phyloP scores from a whole-genome alignment of 2,329 filamentous ascomycete genomes.

The Corynespora cassiicola region DNA sequence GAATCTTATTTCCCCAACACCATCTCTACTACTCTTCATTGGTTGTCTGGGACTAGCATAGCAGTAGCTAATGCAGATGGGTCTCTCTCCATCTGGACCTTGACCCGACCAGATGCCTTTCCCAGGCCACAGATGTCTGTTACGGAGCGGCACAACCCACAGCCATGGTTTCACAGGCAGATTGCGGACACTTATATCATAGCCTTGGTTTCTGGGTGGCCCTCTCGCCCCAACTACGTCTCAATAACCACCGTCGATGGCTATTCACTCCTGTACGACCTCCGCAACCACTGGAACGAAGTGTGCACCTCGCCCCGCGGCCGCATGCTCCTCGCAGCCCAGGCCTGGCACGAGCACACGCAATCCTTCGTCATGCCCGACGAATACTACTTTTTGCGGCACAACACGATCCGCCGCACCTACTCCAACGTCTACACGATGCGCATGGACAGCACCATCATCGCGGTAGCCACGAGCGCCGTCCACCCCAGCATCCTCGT shows the following conservation, averaged over 20 bases:
- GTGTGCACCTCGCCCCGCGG: constrained; percentile 54
- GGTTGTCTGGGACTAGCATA: constrained; percentile 63
- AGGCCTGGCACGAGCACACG: constrained; percentile 63
- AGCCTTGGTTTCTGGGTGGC: constrained; percentile 58
- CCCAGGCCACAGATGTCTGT: constrained; percentile 1
- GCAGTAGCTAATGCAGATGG: constrained; percentile 64
- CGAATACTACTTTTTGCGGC: constrained; percentile 59
- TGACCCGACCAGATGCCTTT: constrained; percentile 45
- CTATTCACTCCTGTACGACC: constrained; percentile 60
- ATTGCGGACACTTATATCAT: constrained; percentile 57
- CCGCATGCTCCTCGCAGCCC: constrained; percentile 55
- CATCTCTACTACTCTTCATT: constrained; percentile 63
- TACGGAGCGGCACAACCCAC: constrained; percentile 16
- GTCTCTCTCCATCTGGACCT: constrained; percentile 61
- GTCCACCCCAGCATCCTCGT: constrained; percentile 63
- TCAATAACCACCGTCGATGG: constrained; percentile 62
- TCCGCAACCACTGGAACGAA: constrained; percentile 55
- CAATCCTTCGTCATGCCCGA: constrained; percentile 62
- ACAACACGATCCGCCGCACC: constrained; percentile 59
- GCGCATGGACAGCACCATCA: constrained; percentile 45
- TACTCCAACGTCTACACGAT: constrained; percentile 52
- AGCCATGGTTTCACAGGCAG: constrained; percentile 52
- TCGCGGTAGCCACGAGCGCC: constrained; percentile 55
- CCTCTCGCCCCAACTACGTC: constrained; percentile 60
- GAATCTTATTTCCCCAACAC: constrained; percentile 58